A percentile compares a stretch with the other conserved stretches of the same genome.
Conservation (phyloP, 2,329 filamentous ascomycete genomes). For the Zymoseptoria brevis region DNA sequence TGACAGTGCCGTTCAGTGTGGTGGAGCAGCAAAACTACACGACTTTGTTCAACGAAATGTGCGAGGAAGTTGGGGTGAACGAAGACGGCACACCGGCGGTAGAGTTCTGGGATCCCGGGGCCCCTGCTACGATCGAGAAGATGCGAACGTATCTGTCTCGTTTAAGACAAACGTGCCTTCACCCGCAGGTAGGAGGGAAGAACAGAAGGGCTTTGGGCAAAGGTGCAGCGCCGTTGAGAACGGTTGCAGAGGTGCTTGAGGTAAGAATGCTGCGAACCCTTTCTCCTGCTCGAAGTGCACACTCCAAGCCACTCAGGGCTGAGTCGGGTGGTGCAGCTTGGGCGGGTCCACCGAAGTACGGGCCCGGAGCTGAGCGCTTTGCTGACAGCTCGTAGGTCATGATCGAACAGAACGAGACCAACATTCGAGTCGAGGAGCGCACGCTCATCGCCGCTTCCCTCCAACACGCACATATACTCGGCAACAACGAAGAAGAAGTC, state of each 20-base stretch:
- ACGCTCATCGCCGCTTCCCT: constrained; percentile 58
- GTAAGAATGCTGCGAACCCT: constrained; percentile 21
- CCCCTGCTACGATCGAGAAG: constrained; percentile 49
- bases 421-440: constrained; percentile 62
- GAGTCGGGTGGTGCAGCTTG: no score
- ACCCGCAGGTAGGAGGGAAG: constrained; percentile 69
- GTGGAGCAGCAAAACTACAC: constrained; percentile 87
- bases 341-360: no score
- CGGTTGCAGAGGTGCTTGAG: constrained; percentile 77
- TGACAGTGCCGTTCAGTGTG: constrained; percentile 81
- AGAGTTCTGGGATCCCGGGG: constrained; percentile 58
- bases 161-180: constrained; percentile 73
- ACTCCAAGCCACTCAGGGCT: no score
- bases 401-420: constrained; percentile 73
- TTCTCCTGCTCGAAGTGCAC: no score
- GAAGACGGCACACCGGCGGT: constrained; percentile 53
- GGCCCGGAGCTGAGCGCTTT: neutral
- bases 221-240: constrained; percentile 61
- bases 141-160: constrained; percentile 76
- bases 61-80: constrained; percentile 59
- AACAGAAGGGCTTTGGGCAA: constrained; percentile 56
- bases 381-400: constrained; percentile 45
- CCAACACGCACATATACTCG: constrained; percentile 66
- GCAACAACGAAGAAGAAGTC: constrained; percentile 57
- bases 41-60: constrained; percentile 67